phyloP scores from a whole-genome alignment of 1,284 basidiomycete genomes.

The Cystobasidiaceae sp. region DNA sequence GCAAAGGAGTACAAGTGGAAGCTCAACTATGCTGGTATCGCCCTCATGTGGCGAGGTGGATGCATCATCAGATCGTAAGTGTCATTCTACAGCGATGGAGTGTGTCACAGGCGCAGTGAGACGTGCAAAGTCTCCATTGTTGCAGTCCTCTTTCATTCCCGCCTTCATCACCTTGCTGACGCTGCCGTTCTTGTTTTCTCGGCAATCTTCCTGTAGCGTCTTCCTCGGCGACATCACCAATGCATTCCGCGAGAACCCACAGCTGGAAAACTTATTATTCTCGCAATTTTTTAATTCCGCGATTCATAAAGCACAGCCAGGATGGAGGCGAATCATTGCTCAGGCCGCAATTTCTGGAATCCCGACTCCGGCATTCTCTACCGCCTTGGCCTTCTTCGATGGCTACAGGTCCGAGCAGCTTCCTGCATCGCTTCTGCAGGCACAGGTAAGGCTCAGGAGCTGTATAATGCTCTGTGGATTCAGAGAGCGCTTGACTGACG shows the following conservation, averaged over 20 bases:
- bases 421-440: conserved; percentile 87
- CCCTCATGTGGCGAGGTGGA: conserved; percentile 98
- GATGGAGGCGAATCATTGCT: conserved; percentile 95
- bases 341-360: conserved; percentile 95
- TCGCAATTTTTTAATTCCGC: conserved; percentile 97
- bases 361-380: conserved; percentile 39
- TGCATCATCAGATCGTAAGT: conserved; percentile 74
- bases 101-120: no score
- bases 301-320: conserved; percentile 67
- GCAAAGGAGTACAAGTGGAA: conserved; percentile 89
- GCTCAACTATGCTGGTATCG: conserved; percentile 93
- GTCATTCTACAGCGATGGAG: conserved; percentile 15
- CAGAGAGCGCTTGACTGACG: no score
- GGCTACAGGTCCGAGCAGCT: conserved; percentile 83
- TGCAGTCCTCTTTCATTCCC: conserved; percentile 37
- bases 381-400: conserved; percentile 91
- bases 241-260: conserved; percentile 79
- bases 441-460: conserved; percentile 55
- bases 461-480: no score
- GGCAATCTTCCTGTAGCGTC: conserved; percentile 54
- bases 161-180: conserved; percentile 45
- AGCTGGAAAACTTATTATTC: conserved; percentile 90
- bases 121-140: no score
- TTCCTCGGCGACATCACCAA: conserved; percentile 90
- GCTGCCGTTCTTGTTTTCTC: neutral